Evolutionary conservation across 176 grass and related monocot genomes (phyloP), one percentile per base, ranked within the genome.

Genomic region (Oryza punctata): DNA sequence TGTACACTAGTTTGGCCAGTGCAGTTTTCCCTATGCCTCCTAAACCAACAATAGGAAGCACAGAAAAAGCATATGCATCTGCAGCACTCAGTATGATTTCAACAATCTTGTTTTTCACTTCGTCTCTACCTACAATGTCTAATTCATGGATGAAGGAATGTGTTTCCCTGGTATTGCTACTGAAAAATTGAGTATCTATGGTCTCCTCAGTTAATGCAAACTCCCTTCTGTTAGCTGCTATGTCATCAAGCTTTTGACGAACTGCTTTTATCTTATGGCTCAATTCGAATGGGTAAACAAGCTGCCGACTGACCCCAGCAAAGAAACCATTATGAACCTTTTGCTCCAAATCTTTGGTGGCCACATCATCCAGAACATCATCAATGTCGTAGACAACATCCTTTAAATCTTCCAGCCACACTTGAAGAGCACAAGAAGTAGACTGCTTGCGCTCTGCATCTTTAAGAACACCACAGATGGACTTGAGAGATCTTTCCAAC

Each of bases 21-120:
- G 26, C 71, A 73, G 44, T 73, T 73, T 73, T 73, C 8, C 71
- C 25, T 30, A 30, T 73, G 44, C 25, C 71, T 30, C 71, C 71
- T 50, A 73, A 73, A 73, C 71, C 71, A 73, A 73, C 25, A 50
- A 73, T 16, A 11, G 71, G 45, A 30, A 50, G 71, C 2, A 73
- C 71, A 73, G 71, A 50, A 8, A 8, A 50, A 2, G 2, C 18
- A 8, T 73, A 29, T 73, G 71, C 14, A 27, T 73, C 15, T 0
- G 6, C 3, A 50, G 44, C 71, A 29, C 7, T 5, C 44, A 73
- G 3, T 50, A 73, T 49, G 1, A 28, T 50, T 38, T 38, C 37
- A 38, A 38, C 24, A 50, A 73, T 49, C 1, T 29, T 46, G 25
- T 28, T 15, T 50, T 29, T 73, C 8, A 6, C 71, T 18, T 49